Conservation (phyloP, 2,329 filamentous ascomycete species). For the Aureobasidium sp. region DNA sequence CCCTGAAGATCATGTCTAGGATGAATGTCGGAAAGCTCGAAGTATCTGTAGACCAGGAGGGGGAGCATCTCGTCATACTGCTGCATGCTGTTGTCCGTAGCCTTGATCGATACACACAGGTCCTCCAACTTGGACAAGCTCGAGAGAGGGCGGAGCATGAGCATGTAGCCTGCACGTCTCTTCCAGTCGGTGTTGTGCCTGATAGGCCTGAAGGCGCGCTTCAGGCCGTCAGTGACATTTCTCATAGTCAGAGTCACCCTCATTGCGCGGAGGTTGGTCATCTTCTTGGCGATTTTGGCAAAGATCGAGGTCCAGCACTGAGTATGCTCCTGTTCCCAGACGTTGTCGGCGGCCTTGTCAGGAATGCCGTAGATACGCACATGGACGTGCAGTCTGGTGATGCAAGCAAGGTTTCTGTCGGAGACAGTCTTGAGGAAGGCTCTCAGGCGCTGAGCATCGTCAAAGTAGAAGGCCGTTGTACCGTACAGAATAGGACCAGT, state of each 20-base stretch:
- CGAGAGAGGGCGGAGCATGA: constrained; percentile 6
- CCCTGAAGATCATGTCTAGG: not conserved
- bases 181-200: not conserved
- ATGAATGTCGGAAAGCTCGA: not conserved
- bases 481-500: not conserved
- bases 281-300: not conserved
- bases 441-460: constrained; percentile 8
- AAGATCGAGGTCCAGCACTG: constrained; percentile 1
- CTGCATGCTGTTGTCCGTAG: not conserved
- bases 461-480: constrained; percentile 6
- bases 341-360: not conserved
- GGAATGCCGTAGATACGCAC: constrained; percentile 5
- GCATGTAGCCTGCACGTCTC: constrained; percentile 1
- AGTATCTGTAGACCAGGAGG: not conserved
- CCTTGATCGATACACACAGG: not conserved
- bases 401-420: not conserved
- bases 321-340: constrained; percentile 5
- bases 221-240: not conserved
- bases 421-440: constrained; percentile 3
- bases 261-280: not conserved
- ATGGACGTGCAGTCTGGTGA: not conserved
- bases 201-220: not conserved
- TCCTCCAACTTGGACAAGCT: not conserved
- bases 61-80: not conserved
- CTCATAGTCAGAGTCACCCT: not conserved